A percentile compares a stretch with the other conserved stretches of the same genome.
These are phyloP conservation scores for Aspergillus floridensis DNA, from an alignment of 2,329 filamentous ascomycete genomes.

Conservation along the genomic window DNA sequence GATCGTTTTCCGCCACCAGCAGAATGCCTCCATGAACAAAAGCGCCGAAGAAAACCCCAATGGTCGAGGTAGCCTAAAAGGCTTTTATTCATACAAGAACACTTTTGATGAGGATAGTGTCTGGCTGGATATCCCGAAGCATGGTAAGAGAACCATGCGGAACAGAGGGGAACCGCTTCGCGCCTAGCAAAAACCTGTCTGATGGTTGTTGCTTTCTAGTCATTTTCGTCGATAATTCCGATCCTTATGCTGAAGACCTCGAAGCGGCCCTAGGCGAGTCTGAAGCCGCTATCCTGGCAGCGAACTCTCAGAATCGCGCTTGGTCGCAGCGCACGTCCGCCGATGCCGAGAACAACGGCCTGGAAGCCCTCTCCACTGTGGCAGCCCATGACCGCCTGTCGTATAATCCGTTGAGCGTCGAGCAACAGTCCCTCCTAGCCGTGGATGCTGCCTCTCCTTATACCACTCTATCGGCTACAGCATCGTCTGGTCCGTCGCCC, in stretches of 20 bases:
- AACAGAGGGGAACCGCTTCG: neutral
- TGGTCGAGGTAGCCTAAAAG: conserved; percentile 50
- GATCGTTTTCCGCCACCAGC: conserved; percentile 66
- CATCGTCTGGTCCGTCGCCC: conserved; percentile 31
- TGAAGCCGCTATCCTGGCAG: conserved; percentile 28
- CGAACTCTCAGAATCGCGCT: conserved; percentile 29
- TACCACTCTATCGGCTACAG: conserved; percentile 18
- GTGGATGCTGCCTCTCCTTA: conserved; percentile 20
- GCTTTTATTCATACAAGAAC: conserved; percentile 66
- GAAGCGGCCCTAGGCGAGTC: conserved; percentile 35
- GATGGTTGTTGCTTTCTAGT: conserved; percentile 38
- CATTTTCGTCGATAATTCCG: conserved; percentile 61
- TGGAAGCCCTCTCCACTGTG: conserved; percentile 55
- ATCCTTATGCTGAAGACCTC: conserved; percentile 58
- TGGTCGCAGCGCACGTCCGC: conserved; percentile 31
- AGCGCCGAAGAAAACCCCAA: conserved; percentile 39
- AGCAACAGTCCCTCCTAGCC: conserved; percentile 25
- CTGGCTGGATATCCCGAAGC: conserved; percentile 62
- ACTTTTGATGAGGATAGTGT: conserved; percentile 60
- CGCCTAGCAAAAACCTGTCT: neutral
- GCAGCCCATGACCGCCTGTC: conserved; percentile 44
- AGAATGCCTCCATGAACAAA: conserved; percentile 67
- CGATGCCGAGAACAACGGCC: conserved; percentile 47
- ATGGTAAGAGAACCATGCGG: conserved; percentile 41
- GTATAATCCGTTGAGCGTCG: conserved; percentile 23